Percentiles rank a stretch among this genome's conserved stretches.
These are phyloP conservation scores for Aspergillus uvarum DNA, from an alignment of 2,329 filamentous ascomycete genomes.

Conservation along the genomic window DNA sequence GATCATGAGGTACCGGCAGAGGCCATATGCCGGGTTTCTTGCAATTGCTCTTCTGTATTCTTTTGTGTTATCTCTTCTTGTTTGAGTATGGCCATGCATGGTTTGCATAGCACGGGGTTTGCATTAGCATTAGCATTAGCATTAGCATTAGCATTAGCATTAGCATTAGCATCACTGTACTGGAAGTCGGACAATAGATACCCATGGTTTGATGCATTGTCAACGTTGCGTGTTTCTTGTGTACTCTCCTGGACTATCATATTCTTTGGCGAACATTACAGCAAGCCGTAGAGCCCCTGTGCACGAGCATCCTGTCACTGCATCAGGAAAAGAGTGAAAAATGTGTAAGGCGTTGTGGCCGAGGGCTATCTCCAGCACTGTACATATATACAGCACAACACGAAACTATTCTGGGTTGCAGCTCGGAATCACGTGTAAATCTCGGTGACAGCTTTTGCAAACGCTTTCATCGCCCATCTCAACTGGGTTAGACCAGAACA, in stretches of 20 bases:
- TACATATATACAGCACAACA: too few species aligned
- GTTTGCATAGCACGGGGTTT: not conserved
- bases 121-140: constrained; percentile 7
- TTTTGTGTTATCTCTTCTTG: not conserved
- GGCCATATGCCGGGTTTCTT: not conserved
- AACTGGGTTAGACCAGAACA: too few species aligned
- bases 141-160: constrained; percentile 6
- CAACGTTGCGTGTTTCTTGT: not conserved
- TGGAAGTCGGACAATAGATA: constrained; percentile 12
- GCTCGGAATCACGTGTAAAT: too few species aligned
- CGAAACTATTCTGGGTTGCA: too few species aligned
- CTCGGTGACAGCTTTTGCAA: too few species aligned
- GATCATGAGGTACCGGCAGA: not conserved
- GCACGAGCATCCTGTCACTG: too few species aligned
- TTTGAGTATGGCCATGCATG: not conserved
- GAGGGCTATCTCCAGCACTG: too few species aligned
- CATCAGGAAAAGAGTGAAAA: too few species aligned
- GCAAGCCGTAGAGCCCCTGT: too few species aligned
- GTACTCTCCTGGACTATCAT: not conserved
- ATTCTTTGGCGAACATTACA: not conserved
- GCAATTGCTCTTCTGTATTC: not conserved
- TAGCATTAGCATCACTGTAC: constrained; percentile 9
- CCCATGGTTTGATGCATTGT: constrained; percentile 11
- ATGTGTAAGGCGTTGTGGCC: too few species aligned
- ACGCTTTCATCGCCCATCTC: too few species aligned